Conservation (phyloP, 2,329 filamentous ascomycete species). For the Sporothrix pallida region DNA sequence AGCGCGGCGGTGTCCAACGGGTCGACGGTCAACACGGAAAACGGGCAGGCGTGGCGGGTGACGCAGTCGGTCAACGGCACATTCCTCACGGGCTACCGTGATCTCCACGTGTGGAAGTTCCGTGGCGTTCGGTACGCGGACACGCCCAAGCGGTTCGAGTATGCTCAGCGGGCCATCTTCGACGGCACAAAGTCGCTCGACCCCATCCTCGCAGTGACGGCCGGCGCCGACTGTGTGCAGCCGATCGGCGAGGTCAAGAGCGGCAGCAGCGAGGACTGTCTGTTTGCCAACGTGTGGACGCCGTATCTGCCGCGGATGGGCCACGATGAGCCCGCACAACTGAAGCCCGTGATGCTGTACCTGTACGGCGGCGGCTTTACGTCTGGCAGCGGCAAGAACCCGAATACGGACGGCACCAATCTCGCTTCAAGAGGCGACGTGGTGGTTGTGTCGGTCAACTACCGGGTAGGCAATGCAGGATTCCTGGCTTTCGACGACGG, state of each 20-base stretch:
- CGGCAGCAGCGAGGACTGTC: slow-evolving; percentile 45
- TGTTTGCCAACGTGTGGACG: slow-evolving; percentile 50
- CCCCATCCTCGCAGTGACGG: slow-evolving; percentile 40
- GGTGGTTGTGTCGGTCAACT: slow-evolving; percentile 52
- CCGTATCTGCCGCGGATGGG: slow-evolving; percentile 43
- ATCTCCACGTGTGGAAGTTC: slow-evolving; percentile 45
- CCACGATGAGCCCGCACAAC: slow-evolving; percentile 21
- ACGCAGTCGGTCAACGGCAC: slow-evolving; percentile 40
- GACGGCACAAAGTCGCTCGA: slow-evolving; percentile 38
- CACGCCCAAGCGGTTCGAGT: slow-evolving; percentile 41
- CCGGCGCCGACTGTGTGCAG: slow-evolving; percentile 45
- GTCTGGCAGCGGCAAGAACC: slow-evolving; percentile 50
- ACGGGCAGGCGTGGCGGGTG: slow-evolving; percentile 40
- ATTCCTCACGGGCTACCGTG: slow-evolving; percentile 44
- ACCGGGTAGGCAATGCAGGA: slow-evolving; percentile 44
- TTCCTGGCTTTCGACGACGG: slow-evolving; percentile 45
- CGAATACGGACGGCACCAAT: slow-evolving; percentile 54
- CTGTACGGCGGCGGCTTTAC: slow-evolving; percentile 53
- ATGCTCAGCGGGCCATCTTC: slow-evolving; percentile 39
- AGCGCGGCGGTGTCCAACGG: slow-evolving; percentile 42
- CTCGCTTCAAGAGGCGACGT: slow-evolving; percentile 54
- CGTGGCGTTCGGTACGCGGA: slow-evolving; percentile 44
- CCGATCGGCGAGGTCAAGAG: slow-evolving; percentile 42
- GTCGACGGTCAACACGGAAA: slow-evolving; percentile 37
- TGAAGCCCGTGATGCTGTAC: slow-evolving; percentile 56